Percentiles rank a stretch among this genome's conserved stretches.
phyloP scores from a whole-genome alignment of 164 flowering plant genomes.

The Santalum album region DNA sequence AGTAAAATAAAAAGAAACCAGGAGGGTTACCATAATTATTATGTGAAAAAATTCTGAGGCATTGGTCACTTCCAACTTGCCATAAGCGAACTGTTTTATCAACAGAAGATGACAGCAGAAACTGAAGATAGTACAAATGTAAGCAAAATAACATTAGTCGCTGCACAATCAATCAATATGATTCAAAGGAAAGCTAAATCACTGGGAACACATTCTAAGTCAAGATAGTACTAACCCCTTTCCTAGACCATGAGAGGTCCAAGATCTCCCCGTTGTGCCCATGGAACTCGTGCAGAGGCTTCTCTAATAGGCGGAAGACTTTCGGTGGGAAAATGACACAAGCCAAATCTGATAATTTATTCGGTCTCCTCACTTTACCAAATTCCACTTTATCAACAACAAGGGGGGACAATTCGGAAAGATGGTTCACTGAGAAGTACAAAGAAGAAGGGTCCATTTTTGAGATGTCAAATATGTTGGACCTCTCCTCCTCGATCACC shows the following conservation, averaged over 20 bases:
- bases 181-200: background rate
- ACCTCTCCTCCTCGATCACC: conserved; percentile 49
- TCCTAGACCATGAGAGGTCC: conserved; percentile 76
- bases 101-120: conserved; percentile 58
- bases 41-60: conserved; percentile 58
- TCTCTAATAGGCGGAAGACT: conserved; percentile 46
- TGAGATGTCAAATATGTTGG: conserved; percentile 22
- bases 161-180: background rate
- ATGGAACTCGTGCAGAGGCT: conserved; percentile 60
- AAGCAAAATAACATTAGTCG: conserved; percentile 5
- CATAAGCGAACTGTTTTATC: conserved; percentile 79
- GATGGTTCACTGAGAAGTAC: conserved; percentile 35
- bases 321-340: conserved; percentile 58
- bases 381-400: conserved; percentile 28
- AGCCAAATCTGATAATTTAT: conserved; percentile 39
- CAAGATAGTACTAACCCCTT: conserved; percentile 40
- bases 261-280: conserved; percentile 73
- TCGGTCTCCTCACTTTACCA: conserved; percentile 21
- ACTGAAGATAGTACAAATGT: conserved; percentile 23
- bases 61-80: conserved; percentile 42
- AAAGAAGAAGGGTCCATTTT: conserved; percentile 42
- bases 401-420: conserved; percentile 34
- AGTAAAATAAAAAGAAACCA: background rate
- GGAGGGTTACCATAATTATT: conserved; percentile 65
- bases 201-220: background rate